Conservation (phyloP, 331 rosid species). For the Dryas integrifolia region DNA sequence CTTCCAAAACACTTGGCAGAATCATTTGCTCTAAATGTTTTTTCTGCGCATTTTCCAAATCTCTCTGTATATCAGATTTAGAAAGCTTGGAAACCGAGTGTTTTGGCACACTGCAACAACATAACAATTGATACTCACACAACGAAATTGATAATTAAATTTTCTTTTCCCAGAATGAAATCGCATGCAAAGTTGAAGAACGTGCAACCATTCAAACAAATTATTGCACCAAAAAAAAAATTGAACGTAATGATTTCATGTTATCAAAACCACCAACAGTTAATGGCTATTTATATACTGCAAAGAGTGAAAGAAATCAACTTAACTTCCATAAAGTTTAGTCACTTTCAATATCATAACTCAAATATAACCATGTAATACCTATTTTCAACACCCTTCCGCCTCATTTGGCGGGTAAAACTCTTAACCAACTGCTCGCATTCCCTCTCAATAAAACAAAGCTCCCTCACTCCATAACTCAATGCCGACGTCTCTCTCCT, state of each 20-base stretch:
- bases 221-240: not conserved
- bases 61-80: constrained; percentile 64
- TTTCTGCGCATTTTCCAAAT: constrained; percentile 73
- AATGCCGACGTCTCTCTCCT: constrained; percentile 64
- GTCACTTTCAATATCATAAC: not conserved
- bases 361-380: constrained; percentile 14
- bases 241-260: not conserved
- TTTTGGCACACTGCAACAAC: constrained; percentile 56
- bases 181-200: not conserved
- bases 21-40: constrained; percentile 63
- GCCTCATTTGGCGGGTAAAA: constrained; percentile 52
- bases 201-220: not conserved
- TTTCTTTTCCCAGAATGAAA: not conserved
- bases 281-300: not conserved
- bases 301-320: constrained; percentile 1
- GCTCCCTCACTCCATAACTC: constrained; percentile 77
- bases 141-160: not conserved
- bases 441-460: constrained; percentile 76
- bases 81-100: constrained; percentile 59
- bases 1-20: constrained; percentile 70
- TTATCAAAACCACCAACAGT: not conserved
- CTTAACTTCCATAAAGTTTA: not conserved
- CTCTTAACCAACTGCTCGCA: constrained; percentile 66
- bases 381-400: constrained; percentile 58
- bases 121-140: constrained; percentile 24